A percentile compares a stretch with the other conserved stretches of the same genome.
phyloP scores from a whole-genome alignment of 768 basidiomycete species.

The Strobilomyces dryophilus region DNA sequence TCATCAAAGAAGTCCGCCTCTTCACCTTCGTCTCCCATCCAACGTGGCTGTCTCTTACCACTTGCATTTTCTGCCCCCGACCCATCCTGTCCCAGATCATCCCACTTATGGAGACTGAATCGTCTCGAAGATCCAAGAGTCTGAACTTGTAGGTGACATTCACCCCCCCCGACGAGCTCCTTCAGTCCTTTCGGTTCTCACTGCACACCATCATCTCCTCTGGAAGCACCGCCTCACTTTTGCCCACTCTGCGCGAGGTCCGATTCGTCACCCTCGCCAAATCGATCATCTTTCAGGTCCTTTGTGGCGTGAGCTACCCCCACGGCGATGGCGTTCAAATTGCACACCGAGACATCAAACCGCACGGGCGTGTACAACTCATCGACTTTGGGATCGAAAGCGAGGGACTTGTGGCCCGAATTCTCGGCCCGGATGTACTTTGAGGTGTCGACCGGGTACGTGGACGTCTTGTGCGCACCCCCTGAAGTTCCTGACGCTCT shows the following conservation, averaged over 20 bases:
- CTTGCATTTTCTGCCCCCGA: neutral
- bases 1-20: slow-evolving; percentile 21
- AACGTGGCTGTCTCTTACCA: slow-evolving; percentile 34
- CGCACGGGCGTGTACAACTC: slow-evolving; percentile 70
- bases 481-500: neutral
- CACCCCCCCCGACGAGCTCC: slow-evolving; percentile 47
- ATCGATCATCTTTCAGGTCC: slow-evolving; percentile 58
- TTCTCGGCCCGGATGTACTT: slow-evolving; percentile 58
- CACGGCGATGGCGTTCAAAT: slow-evolving; percentile 49
- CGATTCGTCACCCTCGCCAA: slow-evolving; percentile 52
- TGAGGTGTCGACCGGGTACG: slow-evolving; percentile 84
- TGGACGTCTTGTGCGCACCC: neutral
- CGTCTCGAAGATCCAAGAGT: slow-evolving; percentile 35
- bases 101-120: slow-evolving; percentile 42
- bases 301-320: slow-evolving; percentile 63
- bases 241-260: slow-evolving; percentile 8
- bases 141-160: slow-evolving; percentile 71
- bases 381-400: slow-evolving; percentile 64
- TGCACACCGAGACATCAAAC: slow-evolving; percentile 87
- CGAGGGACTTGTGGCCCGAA: slow-evolving; percentile 66
- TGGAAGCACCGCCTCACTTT: slow-evolving; percentile 1
- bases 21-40: slow-evolving; percentile 44
- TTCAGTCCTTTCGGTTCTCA: slow-evolving; percentile 33
- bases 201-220: slow-evolving; percentile 19
- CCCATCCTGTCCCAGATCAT: slow-evolving; percentile 44